These are phyloP conservation scores for Eucalyptus curtisii DNA, from an alignment of 345 rosid species.

Conservation along the genomic window DNA sequence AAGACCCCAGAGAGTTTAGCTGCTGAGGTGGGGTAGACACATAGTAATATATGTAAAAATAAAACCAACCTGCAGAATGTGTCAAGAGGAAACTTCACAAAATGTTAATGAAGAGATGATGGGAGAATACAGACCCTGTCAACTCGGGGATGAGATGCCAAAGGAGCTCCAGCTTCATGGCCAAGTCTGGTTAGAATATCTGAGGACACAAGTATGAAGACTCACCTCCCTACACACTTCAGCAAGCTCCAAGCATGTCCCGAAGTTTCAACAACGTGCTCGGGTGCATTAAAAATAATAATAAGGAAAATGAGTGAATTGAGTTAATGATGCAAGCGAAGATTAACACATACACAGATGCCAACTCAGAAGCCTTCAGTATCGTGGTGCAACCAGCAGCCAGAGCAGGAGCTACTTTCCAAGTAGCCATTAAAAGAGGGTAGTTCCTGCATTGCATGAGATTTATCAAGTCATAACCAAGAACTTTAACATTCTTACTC, in stretches of 20 bases:
- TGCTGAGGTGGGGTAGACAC: too few species aligned
- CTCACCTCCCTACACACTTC: conserved; percentile 82
- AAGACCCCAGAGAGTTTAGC: not conserved
- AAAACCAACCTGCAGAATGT: too few species aligned
- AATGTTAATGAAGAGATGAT: not conserved
- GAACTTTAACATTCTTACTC: not conserved
- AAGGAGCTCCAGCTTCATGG: conserved; percentile 89
- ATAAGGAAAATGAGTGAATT: not conserved
- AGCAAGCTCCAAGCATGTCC: conserved; percentile 97
- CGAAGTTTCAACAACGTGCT: conserved; percentile 14
- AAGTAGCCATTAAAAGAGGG: conserved; percentile 81
- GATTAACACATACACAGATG: conserved; percentile 55
- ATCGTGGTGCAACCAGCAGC: conserved; percentile 98
- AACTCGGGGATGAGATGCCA: conserved; percentile 81
- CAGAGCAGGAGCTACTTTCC: conserved; percentile 98
- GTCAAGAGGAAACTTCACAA: conserved; percentile 2
- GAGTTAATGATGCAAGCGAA: not conserved
- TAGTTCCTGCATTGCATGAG: conserved; percentile 57
- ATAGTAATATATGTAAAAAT: too few species aligned
- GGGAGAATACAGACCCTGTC: conserved; percentile 52
- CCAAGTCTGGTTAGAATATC: conserved; percentile 87
- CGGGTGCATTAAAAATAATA: not conserved
- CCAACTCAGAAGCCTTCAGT: conserved; percentile 82
- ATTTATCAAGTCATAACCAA: not conserved
- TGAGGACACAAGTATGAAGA: conserved; percentile 91